These are phyloP conservation scores for Asterophora lycoperdoides DNA, from an alignment of 768 basidiomycete species.

Conservation along the genomic window DNA sequence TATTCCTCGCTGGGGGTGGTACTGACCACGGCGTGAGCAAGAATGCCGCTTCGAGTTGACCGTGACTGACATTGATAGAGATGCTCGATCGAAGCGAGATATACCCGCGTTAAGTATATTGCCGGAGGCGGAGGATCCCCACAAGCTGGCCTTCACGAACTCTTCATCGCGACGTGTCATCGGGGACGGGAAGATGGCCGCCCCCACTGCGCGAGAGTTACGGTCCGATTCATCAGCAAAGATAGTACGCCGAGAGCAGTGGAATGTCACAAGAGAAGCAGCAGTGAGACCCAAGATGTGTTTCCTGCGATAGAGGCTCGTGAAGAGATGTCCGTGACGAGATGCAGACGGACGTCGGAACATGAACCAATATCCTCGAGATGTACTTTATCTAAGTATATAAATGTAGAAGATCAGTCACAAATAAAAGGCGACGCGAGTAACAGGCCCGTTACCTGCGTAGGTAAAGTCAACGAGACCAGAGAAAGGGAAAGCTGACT, in stretches of 20 bases:
- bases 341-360: not conserved
- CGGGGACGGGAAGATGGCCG: not conserved
- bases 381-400: not conserved
- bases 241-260: conserved; percentile 1
- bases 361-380: not conserved
- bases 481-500: too few relatives aligned
- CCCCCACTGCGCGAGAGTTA: not conserved
- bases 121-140: not conserved
- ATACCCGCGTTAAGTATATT: conserved; percentile 5
- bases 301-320: not conserved
- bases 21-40: not conserved
- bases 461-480: too few relatives aligned
- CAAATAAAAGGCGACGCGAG: too few relatives aligned
- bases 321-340: not conserved
- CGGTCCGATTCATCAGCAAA: conserved; percentile 1
- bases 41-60: not conserved
- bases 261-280: conserved; percentile 5
- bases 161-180: not conserved
- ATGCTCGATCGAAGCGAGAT: conserved; percentile 10
- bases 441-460: too few relatives aligned
- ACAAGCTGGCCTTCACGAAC: not conserved
- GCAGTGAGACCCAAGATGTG: conserved; percentile 1
- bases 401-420: too few relatives aligned
- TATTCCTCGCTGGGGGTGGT: conserved; percentile 1
- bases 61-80: conserved; percentile 12